These are phyloP conservation scores for Eurotiales sp. DNA, from an alignment of 2,329 filamentous ascomycete genomes.

Conservation along the genomic window DNA sequence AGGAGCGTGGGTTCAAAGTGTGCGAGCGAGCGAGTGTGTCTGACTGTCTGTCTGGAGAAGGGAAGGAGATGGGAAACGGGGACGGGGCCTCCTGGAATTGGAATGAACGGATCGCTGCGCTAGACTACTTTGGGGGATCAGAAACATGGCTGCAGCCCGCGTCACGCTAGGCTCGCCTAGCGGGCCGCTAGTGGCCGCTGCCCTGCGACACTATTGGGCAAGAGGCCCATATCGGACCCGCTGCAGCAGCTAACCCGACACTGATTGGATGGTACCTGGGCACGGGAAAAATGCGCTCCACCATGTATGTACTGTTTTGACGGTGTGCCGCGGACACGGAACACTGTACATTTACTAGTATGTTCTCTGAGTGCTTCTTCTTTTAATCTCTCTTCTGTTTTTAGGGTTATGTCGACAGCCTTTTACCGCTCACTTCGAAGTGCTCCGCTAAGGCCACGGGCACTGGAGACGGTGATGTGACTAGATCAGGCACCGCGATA, in stretches of 20 bases:
- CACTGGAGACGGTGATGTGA: no score
- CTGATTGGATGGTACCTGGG: conserved; percentile 12
- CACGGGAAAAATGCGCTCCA: neutral
- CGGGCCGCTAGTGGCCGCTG: conserved; percentile 10
- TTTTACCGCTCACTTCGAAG: no score
- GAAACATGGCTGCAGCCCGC: conserved; percentile 13
- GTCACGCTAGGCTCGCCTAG: conserved; percentile 6
- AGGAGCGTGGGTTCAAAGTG: conserved; percentile 6
- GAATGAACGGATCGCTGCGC: conserved; percentile 8
- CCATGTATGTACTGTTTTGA: no score
- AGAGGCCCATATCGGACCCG: neutral
- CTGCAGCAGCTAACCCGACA: neutral
- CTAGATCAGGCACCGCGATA: no score
- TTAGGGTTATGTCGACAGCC: no score
- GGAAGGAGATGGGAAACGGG: neutral
- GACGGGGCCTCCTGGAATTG: conserved; percentile 6
- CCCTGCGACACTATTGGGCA: neutral
- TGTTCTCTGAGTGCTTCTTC: no score
- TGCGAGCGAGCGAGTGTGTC: no score
- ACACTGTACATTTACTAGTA: no score
- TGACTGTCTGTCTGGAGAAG: neutral
- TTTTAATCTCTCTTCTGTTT: no score
- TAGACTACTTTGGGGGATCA: conserved; percentile 6
- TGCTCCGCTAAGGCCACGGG: no score
- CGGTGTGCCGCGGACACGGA: no score